phyloP scores from a whole-genome alignment of 805 yeast genomes.

The Pichia heedii region DNA sequence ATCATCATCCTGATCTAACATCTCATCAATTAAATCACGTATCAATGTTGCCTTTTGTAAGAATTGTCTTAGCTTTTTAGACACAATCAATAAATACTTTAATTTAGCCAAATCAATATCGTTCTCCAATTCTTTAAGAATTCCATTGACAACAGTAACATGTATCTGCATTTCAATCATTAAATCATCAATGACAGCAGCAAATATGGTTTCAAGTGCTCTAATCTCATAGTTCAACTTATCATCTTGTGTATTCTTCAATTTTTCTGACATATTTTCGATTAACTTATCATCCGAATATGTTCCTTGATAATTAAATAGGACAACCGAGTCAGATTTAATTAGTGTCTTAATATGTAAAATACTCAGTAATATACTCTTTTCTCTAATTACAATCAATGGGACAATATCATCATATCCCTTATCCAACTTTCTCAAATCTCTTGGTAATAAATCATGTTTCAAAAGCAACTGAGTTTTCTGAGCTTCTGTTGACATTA shows the following conservation, averaged over 20 bases:
- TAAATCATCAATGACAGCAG: slow-evolving; percentile 68
- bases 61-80: slow-evolving; percentile 77
- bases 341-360: slow-evolving; percentile 44
- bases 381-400: slow-evolving; percentile 38
- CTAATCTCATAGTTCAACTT: slow-evolving; percentile 77
- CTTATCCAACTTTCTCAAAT: slow-evolving; percentile 42
- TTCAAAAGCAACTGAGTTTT: slow-evolving; percentile 34
- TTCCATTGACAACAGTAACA: slow-evolving; percentile 62
- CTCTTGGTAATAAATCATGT: slow-evolving; percentile 43
- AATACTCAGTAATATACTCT: slow-evolving; percentile 39
- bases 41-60: slow-evolving; percentile 76
- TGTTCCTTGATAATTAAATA: slow-evolving; percentile 40
- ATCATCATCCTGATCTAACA: slow-evolving; percentile 82
- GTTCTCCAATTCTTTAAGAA: slow-evolving; percentile 69
- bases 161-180: slow-evolving; percentile 85
- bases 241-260: slow-evolving; percentile 28
- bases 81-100: slow-evolving; percentile 69
- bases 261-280: slow-evolving; percentile 32
- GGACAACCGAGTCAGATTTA: slow-evolving; percentile 41
- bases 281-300: slow-evolving; percentile 38
- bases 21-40: slow-evolving; percentile 75
- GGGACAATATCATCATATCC: slow-evolving; percentile 48
- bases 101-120: slow-evolving; percentile 74
- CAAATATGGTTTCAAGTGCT: slow-evolving; percentile 81
- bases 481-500: slow-evolving; percentile 37